phyloP scores from a whole-genome alignment of 768 basidiomycete genomes.

The Tubosaeta sp. region DNA sequence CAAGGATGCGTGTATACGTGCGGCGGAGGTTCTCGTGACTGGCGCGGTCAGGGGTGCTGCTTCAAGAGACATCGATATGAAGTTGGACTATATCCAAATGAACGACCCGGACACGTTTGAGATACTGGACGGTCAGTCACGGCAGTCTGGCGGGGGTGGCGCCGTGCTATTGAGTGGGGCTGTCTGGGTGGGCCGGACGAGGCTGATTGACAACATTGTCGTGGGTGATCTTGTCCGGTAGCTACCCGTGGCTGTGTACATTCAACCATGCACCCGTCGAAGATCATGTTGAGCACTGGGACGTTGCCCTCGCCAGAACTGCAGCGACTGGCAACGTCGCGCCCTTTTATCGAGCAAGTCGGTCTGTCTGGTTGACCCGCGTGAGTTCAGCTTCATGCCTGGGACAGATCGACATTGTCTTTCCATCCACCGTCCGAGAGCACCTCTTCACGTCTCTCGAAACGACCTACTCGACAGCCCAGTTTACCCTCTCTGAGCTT shows the following conservation, averaged over 20 bases:
- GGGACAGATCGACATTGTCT: slow-evolving; percentile 57
- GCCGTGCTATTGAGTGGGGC: slow-evolving; percentile 79
- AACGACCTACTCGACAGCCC: slow-evolving; percentile 43
- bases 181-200: slow-evolving; percentile 78
- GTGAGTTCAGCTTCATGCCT: slow-evolving; percentile 2
- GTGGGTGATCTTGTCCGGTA: slow-evolving; percentile 45
- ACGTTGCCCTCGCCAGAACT: slow-evolving; percentile 28
- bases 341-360: slow-evolving; percentile 54
- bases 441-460: slow-evolving; percentile 37
- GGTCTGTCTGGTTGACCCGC: slow-evolving; percentile 9
- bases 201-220: slow-evolving; percentile 91
- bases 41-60: slow-evolving; percentile 27
- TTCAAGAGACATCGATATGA: slow-evolving; percentile 46
- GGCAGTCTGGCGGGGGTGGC: slow-evolving; percentile 26
- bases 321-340: slow-evolving; percentile 34
- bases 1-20: slow-evolving; percentile 46
- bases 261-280: slow-evolving; percentile 7
- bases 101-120: slow-evolving; percentile 80
- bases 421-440: slow-evolving; percentile 44
- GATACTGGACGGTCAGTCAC: slow-evolving; percentile 38
- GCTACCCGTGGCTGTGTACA: slow-evolving; percentile 16
- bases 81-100: slow-evolving; percentile 83
- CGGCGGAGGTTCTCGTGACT: slow-evolving; percentile 42
- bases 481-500: slow-evolving; percentile 41
- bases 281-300: slow-evolving; percentile 18